Conservation (phyloP, 164 flowering plant genomes). For the Macadamia integrifolia region DNA sequence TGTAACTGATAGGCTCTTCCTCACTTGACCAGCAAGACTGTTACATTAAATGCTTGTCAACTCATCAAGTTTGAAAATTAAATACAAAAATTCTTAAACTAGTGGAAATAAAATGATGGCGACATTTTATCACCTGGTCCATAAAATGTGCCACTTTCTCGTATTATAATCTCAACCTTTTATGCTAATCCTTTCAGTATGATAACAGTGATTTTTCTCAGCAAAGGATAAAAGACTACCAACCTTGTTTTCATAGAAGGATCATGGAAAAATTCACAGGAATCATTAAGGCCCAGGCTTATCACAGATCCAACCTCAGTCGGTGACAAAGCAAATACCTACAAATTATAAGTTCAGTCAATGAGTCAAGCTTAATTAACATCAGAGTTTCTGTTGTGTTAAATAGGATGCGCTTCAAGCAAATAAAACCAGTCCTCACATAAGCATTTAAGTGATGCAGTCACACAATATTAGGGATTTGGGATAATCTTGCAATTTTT, state of each 20-base stretch:
- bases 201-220: not conserved
- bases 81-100: not conserved
- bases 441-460: too few species aligned
- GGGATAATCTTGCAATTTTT: too few species aligned
- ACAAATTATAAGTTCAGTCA: constrained; percentile 20
- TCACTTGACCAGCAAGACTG: constrained; percentile 90
- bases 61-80: not conserved
- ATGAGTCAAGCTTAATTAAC: constrained; percentile 6
- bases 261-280: constrained; percentile 91
- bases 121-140: too few species aligned
- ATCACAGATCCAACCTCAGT: constrained; percentile 82
- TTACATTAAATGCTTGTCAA: constrained; percentile 8
- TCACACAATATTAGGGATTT: too few species aligned
- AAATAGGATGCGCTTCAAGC: too few species aligned
- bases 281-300: constrained; percentile 54
- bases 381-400: too few species aligned
- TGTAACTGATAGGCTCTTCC: constrained; percentile 63
- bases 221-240: not conserved
- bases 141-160: constrained; percentile 1
- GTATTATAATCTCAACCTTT: not conserved
- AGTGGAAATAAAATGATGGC: not conserved
- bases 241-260: constrained; percentile 80
- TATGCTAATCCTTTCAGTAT: not conserved
- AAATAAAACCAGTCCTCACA: too few species aligned
- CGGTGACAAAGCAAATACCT: constrained; percentile 77